These are phyloP conservation scores for Leptographium wingfieldii DNA, from an alignment of 2,329 filamentous ascomycete species.

Conservation along the genomic window DNA sequence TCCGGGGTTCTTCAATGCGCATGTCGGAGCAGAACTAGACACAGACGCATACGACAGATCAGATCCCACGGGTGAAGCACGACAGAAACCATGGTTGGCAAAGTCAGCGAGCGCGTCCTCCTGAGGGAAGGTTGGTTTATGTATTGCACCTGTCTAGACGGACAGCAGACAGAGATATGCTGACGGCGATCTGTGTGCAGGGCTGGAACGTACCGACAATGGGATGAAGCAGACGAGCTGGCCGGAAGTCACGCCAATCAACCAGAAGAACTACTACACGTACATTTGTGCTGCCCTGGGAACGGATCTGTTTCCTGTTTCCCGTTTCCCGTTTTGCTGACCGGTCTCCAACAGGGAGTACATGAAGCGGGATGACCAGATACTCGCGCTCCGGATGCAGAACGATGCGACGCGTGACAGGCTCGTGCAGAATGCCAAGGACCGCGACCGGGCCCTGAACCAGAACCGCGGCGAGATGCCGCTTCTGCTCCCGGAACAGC, in stretches of 20 bases:
- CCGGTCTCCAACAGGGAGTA: slow-evolving; percentile 45
- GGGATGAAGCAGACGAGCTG: slow-evolving; percentile 92
- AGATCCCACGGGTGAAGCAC: not conserved
- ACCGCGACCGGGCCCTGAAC: slow-evolving; percentile 74
- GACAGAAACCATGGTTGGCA: slow-evolving; percentile 39
- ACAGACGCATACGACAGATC: not conserved
- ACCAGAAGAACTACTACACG: slow-evolving; percentile 99
- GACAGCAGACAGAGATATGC: not conserved
- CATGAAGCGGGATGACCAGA: slow-evolving; percentile 94
- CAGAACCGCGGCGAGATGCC: slow-evolving; percentile 53
- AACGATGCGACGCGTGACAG: slow-evolving; percentile 75
- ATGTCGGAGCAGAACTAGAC: not conserved
- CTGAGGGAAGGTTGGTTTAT: slow-evolving; percentile 40
- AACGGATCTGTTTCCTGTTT: too few relatives aligned
- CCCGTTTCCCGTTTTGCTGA: slow-evolving; percentile 10
- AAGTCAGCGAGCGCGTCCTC: slow-evolving; percentile 53
- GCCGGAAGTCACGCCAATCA: slow-evolving; percentile 87
- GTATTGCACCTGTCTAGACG: slow-evolving; percentile 8
- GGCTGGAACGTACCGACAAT: slow-evolving; percentile 93
- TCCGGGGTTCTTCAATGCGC: not conserved
- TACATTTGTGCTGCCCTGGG: slow-evolving; percentile 29
- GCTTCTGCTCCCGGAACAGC: slow-evolving; percentile 46
- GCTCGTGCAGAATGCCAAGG: slow-evolving; percentile 75
- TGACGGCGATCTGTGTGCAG: slow-evolving; percentile 30
- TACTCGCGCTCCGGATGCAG: slow-evolving; percentile 77